Conservation (phyloP, 139 green algal species). For the Picocystis salinarum region DNA sequence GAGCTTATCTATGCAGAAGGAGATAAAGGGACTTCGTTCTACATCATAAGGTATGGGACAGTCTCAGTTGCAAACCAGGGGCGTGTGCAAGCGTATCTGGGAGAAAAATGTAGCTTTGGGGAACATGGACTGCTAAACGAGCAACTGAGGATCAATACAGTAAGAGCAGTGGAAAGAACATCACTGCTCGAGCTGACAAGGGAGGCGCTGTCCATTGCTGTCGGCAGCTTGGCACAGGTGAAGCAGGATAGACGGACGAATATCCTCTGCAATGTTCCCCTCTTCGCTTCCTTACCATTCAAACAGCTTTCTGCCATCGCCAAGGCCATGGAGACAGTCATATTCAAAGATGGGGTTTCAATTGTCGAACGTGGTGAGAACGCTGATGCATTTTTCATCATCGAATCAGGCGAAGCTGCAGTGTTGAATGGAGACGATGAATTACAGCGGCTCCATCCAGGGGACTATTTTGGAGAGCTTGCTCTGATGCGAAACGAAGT, state of each 20-base stretch:
- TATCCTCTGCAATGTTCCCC: not conserved
- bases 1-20: conserved; percentile 1
- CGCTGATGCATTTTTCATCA: conserved; percentile 56
- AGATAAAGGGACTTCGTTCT: not conserved
- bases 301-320: not conserved
- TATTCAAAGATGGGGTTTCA: not conserved
- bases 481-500: conserved; percentile 49
- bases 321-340: not conserved
- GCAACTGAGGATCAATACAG: not conserved
- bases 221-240: conserved; percentile 6
- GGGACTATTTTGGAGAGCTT: conserved; percentile 74
- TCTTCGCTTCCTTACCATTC: not conserved
- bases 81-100: not conserved
- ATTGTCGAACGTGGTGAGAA: conserved; percentile 1
- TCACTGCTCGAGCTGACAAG: not conserved
- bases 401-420: conserved; percentile 44
- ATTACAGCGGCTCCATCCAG: conserved; percentile 4
- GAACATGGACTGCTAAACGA: conserved; percentile 1
- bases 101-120: not conserved
- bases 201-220: conserved; percentile 1
- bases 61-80: not conserved
- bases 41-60: not conserved
- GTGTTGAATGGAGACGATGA: not conserved
- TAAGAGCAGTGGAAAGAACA: not conserved
- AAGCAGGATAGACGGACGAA: not conserved